Conservation (phyloP, 2,329 filamentous ascomycete species). For the Aspergillus melleus region DNA sequence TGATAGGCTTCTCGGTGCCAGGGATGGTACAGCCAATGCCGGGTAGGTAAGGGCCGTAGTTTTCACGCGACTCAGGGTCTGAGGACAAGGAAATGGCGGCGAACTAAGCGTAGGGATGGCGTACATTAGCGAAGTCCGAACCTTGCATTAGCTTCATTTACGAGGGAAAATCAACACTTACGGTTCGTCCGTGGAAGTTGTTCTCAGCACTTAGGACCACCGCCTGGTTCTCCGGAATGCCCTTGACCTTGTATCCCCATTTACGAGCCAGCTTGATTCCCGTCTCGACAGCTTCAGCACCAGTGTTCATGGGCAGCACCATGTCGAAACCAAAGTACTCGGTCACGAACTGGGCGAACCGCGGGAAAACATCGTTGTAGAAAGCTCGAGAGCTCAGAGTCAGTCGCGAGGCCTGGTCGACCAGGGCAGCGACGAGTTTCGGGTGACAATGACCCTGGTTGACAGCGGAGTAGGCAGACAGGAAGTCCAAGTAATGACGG, state of each 20-base stretch:
- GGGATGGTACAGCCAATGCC: conserved; percentile 78
- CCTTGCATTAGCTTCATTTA: background rate
- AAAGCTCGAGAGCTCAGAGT: conserved; percentile 94
- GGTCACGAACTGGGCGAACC: conserved; percentile 90
- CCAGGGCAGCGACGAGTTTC: conserved; percentile 85
- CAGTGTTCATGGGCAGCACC: conserved; percentile 98
- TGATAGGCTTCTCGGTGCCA: conserved; percentile 72
- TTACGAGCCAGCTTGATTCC: conserved; percentile 95
- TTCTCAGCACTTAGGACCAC: conserved; percentile 80
- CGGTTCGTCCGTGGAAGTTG: conserved; percentile 96
- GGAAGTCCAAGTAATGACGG: conserved; percentile 93
- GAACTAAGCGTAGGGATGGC: conserved; percentile 57
- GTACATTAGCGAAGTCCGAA: background rate
- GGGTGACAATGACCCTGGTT: conserved; percentile 99
- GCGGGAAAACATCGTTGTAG: conserved; percentile 97
- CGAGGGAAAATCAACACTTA: conserved; percentile 48
- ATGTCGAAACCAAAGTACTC: conserved; percentile 92
- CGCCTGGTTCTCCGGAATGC: conserved; percentile 79
- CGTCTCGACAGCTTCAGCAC: conserved; percentile 93
- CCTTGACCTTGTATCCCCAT: conserved; percentile 97
- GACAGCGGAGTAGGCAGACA: conserved; percentile 96
- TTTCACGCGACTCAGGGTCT: conserved; percentile 91
- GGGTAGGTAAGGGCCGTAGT: conserved; percentile 95
- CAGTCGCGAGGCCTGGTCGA: conserved; percentile 83
- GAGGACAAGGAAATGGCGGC: conserved; percentile 93